phyloP scores from a whole-genome alignment of 306 rosid species.

The cucumber (Cucumis sativus) region DNA sequence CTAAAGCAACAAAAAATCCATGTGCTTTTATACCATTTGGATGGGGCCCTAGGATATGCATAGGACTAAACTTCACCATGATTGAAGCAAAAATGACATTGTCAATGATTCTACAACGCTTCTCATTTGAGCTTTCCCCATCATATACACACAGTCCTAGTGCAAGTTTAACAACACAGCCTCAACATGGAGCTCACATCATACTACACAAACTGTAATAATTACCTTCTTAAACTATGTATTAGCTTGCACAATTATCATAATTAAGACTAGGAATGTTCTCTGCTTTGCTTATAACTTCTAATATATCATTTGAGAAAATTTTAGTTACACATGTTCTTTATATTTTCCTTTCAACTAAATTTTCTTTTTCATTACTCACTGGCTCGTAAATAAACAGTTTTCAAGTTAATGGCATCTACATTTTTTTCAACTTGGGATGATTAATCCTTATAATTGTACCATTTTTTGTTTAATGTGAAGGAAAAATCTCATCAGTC shows the following conservation, averaged over 20 bases:
- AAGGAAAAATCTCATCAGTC: too few species aligned
- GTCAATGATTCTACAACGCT: conserved; percentile 24
- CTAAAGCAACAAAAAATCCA: conserved; percentile 14
- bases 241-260: neutral
- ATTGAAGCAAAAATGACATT: conserved; percentile 28
- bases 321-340: neutral
- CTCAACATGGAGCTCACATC: conserved; percentile 24
- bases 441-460: neutral
- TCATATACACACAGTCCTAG: conserved; percentile 21
- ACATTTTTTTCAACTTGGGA: neutral
- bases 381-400: neutral
- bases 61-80: conserved; percentile 19
- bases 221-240: neutral
- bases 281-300: neutral
- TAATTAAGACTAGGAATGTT: neutral
- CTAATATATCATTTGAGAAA: neutral
- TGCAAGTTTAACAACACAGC: neutral
- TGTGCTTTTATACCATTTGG: conserved; percentile 20
- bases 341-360: neutral
- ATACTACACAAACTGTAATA: conserved; percentile 8
- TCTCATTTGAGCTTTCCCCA: too few species aligned
- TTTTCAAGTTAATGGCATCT: neutral
- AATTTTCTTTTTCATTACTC: neutral
- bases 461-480: neutral
- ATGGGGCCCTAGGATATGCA: conserved; percentile 18